A percentile compares a stretch with the other conserved stretches of the same genome.
Conservation (phyloP, 768 basidiomycete genomes). For the Tulasnella sp. region DNA sequence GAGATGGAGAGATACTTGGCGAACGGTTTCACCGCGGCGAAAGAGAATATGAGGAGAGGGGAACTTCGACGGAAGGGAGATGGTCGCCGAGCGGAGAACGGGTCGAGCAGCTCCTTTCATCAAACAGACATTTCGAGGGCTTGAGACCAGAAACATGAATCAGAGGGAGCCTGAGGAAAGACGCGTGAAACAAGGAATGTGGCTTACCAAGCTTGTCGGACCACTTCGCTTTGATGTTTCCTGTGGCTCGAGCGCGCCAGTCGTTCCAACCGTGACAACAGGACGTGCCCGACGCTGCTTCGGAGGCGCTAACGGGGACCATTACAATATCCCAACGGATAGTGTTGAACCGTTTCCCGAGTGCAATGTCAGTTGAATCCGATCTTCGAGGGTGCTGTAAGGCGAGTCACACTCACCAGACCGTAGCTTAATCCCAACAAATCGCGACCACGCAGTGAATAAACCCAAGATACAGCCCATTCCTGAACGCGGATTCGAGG, state of each 20-base stretch:
- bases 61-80: constrained; percentile 33
- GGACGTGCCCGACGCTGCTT: constrained; percentile 30
- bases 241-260: constrained; percentile 1
- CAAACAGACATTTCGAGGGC: not conserved
- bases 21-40: constrained; percentile 29
- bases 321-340: constrained; percentile 34
- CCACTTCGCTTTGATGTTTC: not conserved
- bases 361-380: not conserved
- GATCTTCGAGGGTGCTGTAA: not conserved
- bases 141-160: not conserved
- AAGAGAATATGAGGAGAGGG: constrained; percentile 32
- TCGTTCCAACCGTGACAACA: constrained; percentile 32
- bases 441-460: constrained; percentile 29
- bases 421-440: constrained; percentile 30
- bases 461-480: too few species aligned
- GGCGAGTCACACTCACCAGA: constrained; percentile 30
- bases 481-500: too few species aligned
- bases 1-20: constrained; percentile 32
- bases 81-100: constrained; percentile 27
- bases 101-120: constrained; percentile 27
- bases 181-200: not conserved
- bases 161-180: not conserved
- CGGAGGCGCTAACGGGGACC: constrained; percentile 33
- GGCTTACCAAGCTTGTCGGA: constrained; percentile 26
- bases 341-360: constrained; percentile 30